These are phyloP conservation scores for Penicillium sp. DNA, from an alignment of 2,329 filamentous ascomycete species.

Conservation along the genomic window DNA sequence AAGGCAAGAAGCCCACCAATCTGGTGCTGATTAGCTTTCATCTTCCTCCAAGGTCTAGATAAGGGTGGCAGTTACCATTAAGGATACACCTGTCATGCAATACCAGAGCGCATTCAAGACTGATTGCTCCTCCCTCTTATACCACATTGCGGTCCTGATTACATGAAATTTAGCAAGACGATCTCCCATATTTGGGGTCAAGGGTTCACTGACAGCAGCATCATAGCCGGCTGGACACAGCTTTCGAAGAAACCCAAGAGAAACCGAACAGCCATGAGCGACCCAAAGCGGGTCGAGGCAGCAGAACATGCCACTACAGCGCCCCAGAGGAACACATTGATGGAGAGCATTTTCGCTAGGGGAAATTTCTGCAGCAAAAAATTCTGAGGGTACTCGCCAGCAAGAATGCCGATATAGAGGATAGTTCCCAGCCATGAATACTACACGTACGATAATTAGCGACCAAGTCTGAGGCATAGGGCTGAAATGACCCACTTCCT, in stretches of 20 bases:
- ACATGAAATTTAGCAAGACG: neutral
- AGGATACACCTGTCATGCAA: constrained; percentile 71
- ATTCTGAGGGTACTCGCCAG: constrained; percentile 59
- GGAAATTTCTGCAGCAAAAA: constrained; percentile 57
- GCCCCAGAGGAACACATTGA: constrained; percentile 60
- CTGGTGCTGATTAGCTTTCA: constrained; percentile 38
- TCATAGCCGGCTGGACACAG: constrained; percentile 59
- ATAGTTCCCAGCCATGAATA: constrained; percentile 57
- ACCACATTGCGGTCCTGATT: constrained; percentile 67
- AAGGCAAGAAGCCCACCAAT: constrained; percentile 69
- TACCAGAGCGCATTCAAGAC: constrained; percentile 70
- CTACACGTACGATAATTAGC: constrained; percentile 36
- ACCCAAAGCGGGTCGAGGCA: constrained; percentile 54
- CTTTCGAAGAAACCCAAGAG: constrained; percentile 63
- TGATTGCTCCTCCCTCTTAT: constrained; percentile 69
- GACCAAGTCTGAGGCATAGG: neutral
- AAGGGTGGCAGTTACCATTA: constrained; percentile 52
- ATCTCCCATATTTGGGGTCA: too few species aligned
- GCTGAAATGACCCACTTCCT: constrained; percentile 42
- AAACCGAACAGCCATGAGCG: constrained; percentile 53
- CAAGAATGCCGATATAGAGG: constrained; percentile 59
- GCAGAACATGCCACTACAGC: constrained; percentile 51
- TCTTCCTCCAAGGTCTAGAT: neutral
- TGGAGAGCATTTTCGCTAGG: constrained; percentile 55
- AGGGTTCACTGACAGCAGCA: constrained; percentile 58